A percentile compares a stretch with the other conserved stretches of the same genome.
Evolutionary conservation across 306 rosid species (phyloP).

Genomic region (Prunus mongolica): DNA sequence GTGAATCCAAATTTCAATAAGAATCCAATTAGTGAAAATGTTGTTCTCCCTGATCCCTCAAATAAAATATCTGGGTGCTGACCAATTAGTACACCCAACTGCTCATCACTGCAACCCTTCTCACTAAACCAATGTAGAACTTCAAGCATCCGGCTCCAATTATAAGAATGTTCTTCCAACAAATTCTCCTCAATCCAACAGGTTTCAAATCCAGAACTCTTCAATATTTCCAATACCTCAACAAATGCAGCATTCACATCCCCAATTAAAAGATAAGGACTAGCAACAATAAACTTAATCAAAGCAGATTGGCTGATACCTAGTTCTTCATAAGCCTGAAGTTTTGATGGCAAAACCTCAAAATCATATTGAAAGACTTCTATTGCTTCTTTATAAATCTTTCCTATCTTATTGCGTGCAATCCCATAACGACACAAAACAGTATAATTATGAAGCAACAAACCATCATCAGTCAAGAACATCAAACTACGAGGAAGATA

Average conservation of each 20-base stretch:
- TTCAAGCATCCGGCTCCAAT: conserved; percentile 54
- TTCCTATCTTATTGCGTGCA: conserved; percentile 55
- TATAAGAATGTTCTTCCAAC: conserved; percentile 39
- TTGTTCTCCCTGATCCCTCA: conserved; percentile 54
- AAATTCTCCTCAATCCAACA: conserved; percentile 46
- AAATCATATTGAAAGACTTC: conserved; percentile 38
- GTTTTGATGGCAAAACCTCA: conserved; percentile 53
- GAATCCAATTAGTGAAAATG: conserved; percentile 51
- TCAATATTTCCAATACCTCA: conserved; percentile 49
- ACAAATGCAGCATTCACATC: conserved; percentile 43
- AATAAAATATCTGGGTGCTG: conserved; percentile 47
- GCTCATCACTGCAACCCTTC: conserved; percentile 38
- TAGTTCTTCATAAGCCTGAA: conserved; percentile 48
- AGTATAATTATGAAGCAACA: conserved; percentile 57
- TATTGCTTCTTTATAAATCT: conserved; percentile 42
- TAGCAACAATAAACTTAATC: conserved; percentile 33
- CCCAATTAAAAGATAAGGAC: conserved; percentile 63
- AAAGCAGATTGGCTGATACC: conserved; percentile 33
- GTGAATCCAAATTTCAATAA: conserved; percentile 60
- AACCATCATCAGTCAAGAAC: conserved; percentile 47
- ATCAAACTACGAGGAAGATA: conserved; percentile 59
- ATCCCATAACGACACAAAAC: conserved; percentile 58
- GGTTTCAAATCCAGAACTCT: conserved; percentile 36
- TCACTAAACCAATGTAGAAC: conserved; percentile 42
- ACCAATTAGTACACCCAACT: conserved; percentile 34